phyloP scores from a whole-genome alignment of 2,329 filamentous ascomycete genomes.

The Stagonosporopsis cucurbitacearum region DNA sequence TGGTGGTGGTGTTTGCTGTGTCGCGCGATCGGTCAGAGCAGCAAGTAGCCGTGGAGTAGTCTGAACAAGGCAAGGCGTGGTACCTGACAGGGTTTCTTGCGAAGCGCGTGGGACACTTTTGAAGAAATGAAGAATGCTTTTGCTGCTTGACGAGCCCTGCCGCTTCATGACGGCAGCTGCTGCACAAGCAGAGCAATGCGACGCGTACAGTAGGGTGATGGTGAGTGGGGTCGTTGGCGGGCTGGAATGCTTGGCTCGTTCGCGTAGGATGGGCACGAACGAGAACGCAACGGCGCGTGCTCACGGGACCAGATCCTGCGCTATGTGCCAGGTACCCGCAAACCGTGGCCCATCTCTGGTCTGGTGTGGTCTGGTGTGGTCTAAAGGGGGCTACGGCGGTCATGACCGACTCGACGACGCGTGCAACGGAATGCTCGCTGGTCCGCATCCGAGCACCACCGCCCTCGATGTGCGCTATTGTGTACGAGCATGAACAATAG shows the following conservation, averaged over 20 bases:
- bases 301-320: slow-evolving; percentile 21
- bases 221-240: slow-evolving; percentile 6
- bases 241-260: slow-evolving; percentile 7
- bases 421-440: slow-evolving; percentile 27
- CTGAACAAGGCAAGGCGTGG: slow-evolving; percentile 3
- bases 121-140: slow-evolving; percentile 17
- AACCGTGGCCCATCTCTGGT: not conserved
- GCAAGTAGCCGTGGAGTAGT: not conserved
- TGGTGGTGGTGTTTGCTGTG: slow-evolving; percentile 5
- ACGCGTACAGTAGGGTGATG: not conserved
- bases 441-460: slow-evolving; percentile 25
- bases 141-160: slow-evolving; percentile 7
- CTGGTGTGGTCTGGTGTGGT: not conserved
- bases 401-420: slow-evolving; percentile 12
- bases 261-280: not conserved
- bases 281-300: slow-evolving; percentile 15
- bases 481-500: not conserved
- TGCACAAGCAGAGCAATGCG: not conserved
- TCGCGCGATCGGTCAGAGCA: slow-evolving; percentile 2
- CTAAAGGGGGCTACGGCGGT: slow-evolving; percentile 2
- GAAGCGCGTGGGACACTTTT: slow-evolving; percentile 7
- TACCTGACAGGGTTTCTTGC: slow-evolving; percentile 6
- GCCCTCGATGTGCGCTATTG: not conserved
- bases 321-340: not conserved
- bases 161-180: slow-evolving; percentile 12